Evolutionary conservation across 768 basidiomycete species (phyloP).

Genomic region (Suillus occidentalis): DNA sequence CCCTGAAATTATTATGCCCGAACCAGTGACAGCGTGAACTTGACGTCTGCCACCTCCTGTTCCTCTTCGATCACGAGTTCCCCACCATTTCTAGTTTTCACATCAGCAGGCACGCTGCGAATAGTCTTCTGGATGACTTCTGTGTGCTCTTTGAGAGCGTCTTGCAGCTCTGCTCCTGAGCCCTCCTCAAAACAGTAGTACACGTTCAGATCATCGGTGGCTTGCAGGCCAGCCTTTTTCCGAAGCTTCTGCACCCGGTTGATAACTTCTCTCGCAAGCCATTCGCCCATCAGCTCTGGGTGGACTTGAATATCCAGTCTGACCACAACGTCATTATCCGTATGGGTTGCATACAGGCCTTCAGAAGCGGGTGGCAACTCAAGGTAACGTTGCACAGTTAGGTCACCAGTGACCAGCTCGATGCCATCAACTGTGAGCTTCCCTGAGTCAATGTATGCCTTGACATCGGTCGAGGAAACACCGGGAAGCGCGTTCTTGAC

Average conservation of each 20-base stretch:
- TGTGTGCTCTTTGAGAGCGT: conserved; percentile 63
- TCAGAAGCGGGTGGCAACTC: conserved; percentile 65
- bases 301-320: conserved; percentile 89
- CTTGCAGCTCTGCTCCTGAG: conserved; percentile 58
- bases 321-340: conserved; percentile 93
- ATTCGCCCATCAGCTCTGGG: conserved; percentile 83
- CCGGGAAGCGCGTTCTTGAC: conserved; percentile 86
- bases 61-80: conserved; percentile 77
- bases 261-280: conserved; percentile 85
- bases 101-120: conserved; percentile 65
- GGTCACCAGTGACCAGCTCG: conserved; percentile 85
- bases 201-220: conserved; percentile 90
- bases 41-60: conserved; percentile 80
- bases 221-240: conserved; percentile 93
- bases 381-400: conserved; percentile 88
- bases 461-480: conserved; percentile 81
- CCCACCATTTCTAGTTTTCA: conserved; percentile 49
- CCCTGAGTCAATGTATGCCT: conserved; percentile 70
- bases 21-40: conserved; percentile 71
- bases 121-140: conserved; percentile 75
- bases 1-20: conserved; percentile 23
- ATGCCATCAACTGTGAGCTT: conserved; percentile 87
- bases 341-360: conserved; percentile 76
- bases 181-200: conserved; percentile 81
- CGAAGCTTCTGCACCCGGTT: conserved; percentile 93